phyloP scores from a whole-genome alignment of 2,329 filamentous ascomycete genomes.

The Talaromyces sp. region DNA sequence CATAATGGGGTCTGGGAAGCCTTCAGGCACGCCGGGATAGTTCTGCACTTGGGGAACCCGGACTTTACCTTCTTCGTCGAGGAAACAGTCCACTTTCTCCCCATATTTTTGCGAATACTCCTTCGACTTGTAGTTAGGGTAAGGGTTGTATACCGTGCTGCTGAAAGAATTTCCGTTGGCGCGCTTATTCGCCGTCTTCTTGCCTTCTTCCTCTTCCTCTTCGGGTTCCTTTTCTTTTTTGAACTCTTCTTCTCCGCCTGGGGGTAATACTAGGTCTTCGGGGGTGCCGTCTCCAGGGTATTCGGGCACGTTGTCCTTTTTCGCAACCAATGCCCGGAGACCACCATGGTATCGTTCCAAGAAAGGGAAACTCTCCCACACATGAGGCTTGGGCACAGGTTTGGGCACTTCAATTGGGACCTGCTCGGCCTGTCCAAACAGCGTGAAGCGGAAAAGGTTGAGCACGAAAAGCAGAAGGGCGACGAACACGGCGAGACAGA shows the following conservation, averaged over 20 bases:
- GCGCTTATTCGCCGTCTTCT: conserved; percentile 13
- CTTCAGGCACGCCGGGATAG: conserved; percentile 70
- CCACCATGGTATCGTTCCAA: conserved; percentile 87
- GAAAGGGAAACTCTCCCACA: conserved; percentile 84
- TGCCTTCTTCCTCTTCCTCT: conserved; percentile 24
- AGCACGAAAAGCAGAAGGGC: conserved; percentile 71
- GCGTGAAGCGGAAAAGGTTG: conserved; percentile 66
- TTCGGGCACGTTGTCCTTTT: conserved; percentile 66
- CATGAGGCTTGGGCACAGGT: conserved; percentile 56
- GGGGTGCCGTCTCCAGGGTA: conserved; percentile 60
- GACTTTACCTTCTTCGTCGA: conserved; percentile 62
- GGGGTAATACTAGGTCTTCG: conserved; percentile 42
- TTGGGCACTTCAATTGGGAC: conserved; percentile 45
- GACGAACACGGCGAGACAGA: conserved; percentile 65
- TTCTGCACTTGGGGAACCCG: conserved; percentile 63
- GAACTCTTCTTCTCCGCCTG: conserved; percentile 18
- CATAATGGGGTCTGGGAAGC: conserved; percentile 76
- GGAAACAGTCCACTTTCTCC: conserved; percentile 67
- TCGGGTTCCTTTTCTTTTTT: conserved; percentile 18
- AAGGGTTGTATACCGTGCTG: conserved; percentile 60
- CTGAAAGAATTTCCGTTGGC: conserved; percentile 1
- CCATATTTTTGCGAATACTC: conserved; percentile 53
- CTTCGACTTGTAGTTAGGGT: conserved; percentile 56
- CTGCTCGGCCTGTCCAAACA: conserved; percentile 32
- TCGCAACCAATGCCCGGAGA: conserved; percentile 62